Conservation (phyloP, 495 filamentous ascomycete species). For the Aspergillus wentii region DNA sequence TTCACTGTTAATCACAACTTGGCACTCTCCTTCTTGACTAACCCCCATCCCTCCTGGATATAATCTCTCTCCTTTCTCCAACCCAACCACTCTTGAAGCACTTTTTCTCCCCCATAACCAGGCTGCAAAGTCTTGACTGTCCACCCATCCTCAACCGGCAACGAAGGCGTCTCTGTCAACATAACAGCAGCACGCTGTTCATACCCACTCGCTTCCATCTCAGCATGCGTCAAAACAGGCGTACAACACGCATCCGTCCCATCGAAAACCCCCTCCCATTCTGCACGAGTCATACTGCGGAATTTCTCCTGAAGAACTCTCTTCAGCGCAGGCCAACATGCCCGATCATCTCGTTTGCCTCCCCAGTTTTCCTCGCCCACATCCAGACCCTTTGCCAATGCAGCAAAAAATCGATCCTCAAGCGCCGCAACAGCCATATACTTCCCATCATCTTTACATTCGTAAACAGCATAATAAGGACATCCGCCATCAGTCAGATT, state of each 20-base stretch:
- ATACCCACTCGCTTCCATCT: conserved; percentile 55
- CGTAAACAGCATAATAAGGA: conserved; percentile 73
- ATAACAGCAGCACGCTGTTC: conserved; percentile 66
- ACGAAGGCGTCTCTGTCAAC: conserved; percentile 53
- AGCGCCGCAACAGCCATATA: conserved; percentile 77
- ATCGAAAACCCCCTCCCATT: conserved; percentile 75
- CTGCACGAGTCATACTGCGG: conserved; percentile 54
- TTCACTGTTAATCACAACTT: neutral
- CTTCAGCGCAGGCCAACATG: conserved; percentile 53
- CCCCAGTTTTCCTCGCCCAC: conserved; percentile 29
- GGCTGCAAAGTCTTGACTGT: conserved; percentile 42
- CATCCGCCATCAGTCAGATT: conserved; percentile 71
- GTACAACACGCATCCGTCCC: conserved; percentile 80
- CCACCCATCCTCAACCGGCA: conserved; percentile 55
- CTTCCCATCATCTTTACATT: conserved; percentile 61
- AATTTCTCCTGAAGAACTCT: conserved; percentile 53
- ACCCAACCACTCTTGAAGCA: conserved; percentile 61
- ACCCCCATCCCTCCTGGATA: conserved; percentile 6
- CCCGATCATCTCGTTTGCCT: conserved; percentile 32
- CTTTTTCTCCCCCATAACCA: conserved; percentile 59
- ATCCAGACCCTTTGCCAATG: conserved; percentile 51
- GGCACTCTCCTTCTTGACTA: neutral
- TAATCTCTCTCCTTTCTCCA: conserved; percentile 64
- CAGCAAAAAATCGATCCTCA: conserved; percentile 66
- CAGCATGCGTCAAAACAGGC: conserved; percentile 63